Conservation (phyloP, 768 basidiomycete species). For the Daedaleopsis nitida region DNA sequence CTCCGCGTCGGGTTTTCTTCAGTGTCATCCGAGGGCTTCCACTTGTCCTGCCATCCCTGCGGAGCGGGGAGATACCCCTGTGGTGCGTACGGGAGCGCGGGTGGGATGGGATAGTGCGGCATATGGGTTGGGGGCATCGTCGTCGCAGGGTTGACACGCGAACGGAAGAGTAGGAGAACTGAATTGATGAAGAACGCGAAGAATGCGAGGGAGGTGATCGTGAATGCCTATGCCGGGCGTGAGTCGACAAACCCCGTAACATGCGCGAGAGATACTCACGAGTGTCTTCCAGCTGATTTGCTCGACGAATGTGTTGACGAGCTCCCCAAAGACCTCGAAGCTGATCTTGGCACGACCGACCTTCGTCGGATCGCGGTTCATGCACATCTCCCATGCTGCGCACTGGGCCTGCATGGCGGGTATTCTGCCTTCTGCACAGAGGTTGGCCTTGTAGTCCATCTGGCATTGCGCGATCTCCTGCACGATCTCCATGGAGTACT, state of each 20-base stretch:
- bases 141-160: slow-evolving; percentile 49
- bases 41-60: slow-evolving; percentile 45
- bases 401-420: slow-evolving; percentile 91
- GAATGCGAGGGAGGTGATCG: slow-evolving; percentile 74
- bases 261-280: slow-evolving; percentile 49
- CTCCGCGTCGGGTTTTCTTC: slow-evolving; percentile 23
- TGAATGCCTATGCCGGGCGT: slow-evolving; percentile 55
- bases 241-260: neutral
- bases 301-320: slow-evolving; percentile 96
- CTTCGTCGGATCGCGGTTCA: slow-evolving; percentile 91
- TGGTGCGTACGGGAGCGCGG: slow-evolving; percentile 44
- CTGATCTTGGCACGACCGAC: slow-evolving; percentile 88
- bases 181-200: slow-evolving; percentile 80
- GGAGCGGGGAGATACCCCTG: slow-evolving; percentile 53
- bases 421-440: slow-evolving; percentile 72
- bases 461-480: slow-evolving; percentile 92
- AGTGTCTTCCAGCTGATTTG: slow-evolving; percentile 97
- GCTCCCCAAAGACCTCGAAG: slow-evolving; percentile 94
- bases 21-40: slow-evolving; percentile 23
- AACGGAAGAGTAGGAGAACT: slow-evolving; percentile 75
- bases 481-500: slow-evolving; percentile 90
- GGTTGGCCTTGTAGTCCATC: slow-evolving; percentile 76
- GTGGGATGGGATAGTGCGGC: slow-evolving; percentile 39
- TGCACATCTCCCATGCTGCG: slow-evolving; percentile 88
- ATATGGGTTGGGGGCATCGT: slow-evolving; percentile 19